phyloP scores from a whole-genome alignment of 2,329 filamentous ascomycete species.

The Diaporthe helianthi region DNA sequence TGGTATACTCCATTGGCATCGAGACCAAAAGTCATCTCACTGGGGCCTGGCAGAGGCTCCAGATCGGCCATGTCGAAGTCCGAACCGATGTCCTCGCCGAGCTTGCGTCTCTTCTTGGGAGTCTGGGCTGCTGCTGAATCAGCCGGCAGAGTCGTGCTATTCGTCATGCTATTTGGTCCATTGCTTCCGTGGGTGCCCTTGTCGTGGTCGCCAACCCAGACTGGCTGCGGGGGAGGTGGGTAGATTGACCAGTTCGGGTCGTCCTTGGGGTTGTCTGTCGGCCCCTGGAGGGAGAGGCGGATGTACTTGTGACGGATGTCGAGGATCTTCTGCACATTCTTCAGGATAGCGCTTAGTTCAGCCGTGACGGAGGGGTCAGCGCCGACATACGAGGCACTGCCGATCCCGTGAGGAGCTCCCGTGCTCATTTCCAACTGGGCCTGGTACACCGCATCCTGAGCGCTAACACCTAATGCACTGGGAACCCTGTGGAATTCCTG shows the following conservation, averaged over 20 bases:
- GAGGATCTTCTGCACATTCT: conserved; percentile 88
- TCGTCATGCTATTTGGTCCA: conserved; percentile 46
- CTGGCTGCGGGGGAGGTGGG: conserved; percentile 87
- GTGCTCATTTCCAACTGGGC: conserved; percentile 34
- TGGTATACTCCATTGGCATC: conserved; percentile 91
- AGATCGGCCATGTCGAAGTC: conserved; percentile 87
- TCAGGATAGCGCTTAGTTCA: conserved; percentile 86
- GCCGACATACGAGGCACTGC: conserved; percentile 71
- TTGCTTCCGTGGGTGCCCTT: conserved; percentile 42
- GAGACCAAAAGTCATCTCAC: conserved; percentile 77
- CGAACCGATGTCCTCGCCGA: conserved; percentile 87
- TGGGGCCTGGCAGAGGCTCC: conserved; percentile 73
- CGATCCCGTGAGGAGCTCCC: conserved; percentile 63
- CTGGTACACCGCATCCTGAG: conserved; percentile 39
- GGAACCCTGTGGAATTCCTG: conserved; percentile 23
- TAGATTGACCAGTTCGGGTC: conserved; percentile 86
- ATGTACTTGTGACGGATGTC: conserved; percentile 92
- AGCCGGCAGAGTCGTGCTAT: conserved; percentile 52
- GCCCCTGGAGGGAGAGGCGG: conserved; percentile 79
- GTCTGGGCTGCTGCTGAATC: conserved; percentile 45
- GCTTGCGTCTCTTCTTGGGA: conserved; percentile 74
- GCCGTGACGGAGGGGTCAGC: conserved; percentile 81
- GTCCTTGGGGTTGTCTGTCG: conserved; percentile 88
- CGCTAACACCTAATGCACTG: conserved; percentile 28
- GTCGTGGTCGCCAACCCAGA: conserved; percentile 72